Conservation (phyloP, 257 asterid species). For the Salvia miltiorrhiza region DNA sequence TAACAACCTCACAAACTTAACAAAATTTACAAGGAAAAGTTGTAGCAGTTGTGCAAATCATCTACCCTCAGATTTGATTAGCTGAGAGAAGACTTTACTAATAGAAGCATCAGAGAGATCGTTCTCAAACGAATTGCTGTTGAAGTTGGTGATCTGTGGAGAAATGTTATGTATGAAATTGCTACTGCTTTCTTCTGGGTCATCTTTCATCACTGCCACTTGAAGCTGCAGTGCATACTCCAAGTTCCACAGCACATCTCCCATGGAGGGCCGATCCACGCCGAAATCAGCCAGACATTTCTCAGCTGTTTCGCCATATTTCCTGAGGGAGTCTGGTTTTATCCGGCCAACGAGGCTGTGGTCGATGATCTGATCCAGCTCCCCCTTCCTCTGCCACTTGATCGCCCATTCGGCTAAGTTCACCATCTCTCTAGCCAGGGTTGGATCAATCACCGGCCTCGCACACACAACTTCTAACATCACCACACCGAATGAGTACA, state of each 20-base stretch:
- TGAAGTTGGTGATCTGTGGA: constrained; percentile 40
- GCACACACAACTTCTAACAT: constrained; percentile 74
- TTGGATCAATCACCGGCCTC: constrained; percentile 76
- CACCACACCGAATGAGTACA: constrained; percentile 77
- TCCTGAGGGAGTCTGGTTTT: constrained; percentile 67
- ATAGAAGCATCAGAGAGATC: constrained; percentile 62
- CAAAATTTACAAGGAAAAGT: too few species aligned
- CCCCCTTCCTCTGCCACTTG: constrained; percentile 76
- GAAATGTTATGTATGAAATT: constrained; percentile 59
- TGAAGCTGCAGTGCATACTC: constrained; percentile 84
- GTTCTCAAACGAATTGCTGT: constrained; percentile 37
- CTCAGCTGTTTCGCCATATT: constrained; percentile 80
- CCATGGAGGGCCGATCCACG: constrained; percentile 75
- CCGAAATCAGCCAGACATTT: constrained; percentile 80
- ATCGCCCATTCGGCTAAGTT: constrained; percentile 87
- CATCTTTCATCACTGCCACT: constrained; percentile 50
- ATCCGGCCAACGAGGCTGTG: constrained; percentile 48
- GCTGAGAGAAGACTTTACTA: constrained; percentile 74
- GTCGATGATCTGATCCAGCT: constrained; percentile 60
- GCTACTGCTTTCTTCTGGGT: constrained; percentile 69
- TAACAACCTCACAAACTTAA: neutral
- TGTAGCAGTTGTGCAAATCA: constrained; percentile 11
- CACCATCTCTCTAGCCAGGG: constrained; percentile 80
- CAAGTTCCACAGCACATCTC: constrained; percentile 81
- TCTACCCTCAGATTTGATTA: constrained; percentile 73